A percentile compares a stretch with the other conserved stretches of the same genome.
phyloP scores from a whole-genome alignment of 768 basidiomycete species.

The Kwoniella bestiolae region DNA sequence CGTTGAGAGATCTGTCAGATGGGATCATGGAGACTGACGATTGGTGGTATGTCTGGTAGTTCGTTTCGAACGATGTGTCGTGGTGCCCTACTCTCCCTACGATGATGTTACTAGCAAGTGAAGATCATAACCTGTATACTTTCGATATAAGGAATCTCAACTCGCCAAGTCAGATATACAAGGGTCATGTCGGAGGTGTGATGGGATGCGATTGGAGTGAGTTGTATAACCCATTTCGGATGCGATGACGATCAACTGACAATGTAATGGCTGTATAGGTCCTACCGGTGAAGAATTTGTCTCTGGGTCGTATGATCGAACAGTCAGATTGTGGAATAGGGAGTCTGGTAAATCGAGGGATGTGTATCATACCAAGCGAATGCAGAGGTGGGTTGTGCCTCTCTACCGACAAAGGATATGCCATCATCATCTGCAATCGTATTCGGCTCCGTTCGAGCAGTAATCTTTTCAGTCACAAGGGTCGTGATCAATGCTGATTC shows the following conservation, averaged over 20 bases:
- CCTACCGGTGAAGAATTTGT: constrained; percentile 96
- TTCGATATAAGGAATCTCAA: constrained; percentile 88
- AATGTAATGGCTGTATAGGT: constrained; percentile 24
- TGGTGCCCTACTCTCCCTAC: constrained; percentile 98
- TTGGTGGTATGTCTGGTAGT: constrained; percentile 15
- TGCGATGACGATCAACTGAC: constrained; percentile 1
- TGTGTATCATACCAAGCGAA: constrained; percentile 97
- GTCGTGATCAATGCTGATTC: constrained; percentile 18
- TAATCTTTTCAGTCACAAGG: constrained; percentile 1
- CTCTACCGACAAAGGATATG: too few species aligned
- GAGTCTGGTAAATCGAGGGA: constrained; percentile 79
- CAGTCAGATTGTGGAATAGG: constrained; percentile 88
- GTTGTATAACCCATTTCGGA: constrained; percentile 9
- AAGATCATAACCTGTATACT: constrained; percentile 97
- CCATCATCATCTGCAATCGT: too few species aligned
- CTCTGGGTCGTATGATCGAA: constrained; percentile 94
- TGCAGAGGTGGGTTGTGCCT: constrained; percentile 80
- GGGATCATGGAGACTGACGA: not conserved
- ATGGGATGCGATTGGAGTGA: constrained; percentile 94
- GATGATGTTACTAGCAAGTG: constrained; percentile 87
- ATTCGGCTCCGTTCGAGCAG: too few species aligned
- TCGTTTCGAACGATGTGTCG: constrained; percentile 84
- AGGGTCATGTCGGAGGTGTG: constrained; percentile 93
- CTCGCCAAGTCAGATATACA: constrained; percentile 88
- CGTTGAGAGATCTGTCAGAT: too few species aligned